These are phyloP conservation scores for Nigrospora osmanthi DNA, from an alignment of 2,329 filamentous ascomycete species.

Conservation along the genomic window DNA sequence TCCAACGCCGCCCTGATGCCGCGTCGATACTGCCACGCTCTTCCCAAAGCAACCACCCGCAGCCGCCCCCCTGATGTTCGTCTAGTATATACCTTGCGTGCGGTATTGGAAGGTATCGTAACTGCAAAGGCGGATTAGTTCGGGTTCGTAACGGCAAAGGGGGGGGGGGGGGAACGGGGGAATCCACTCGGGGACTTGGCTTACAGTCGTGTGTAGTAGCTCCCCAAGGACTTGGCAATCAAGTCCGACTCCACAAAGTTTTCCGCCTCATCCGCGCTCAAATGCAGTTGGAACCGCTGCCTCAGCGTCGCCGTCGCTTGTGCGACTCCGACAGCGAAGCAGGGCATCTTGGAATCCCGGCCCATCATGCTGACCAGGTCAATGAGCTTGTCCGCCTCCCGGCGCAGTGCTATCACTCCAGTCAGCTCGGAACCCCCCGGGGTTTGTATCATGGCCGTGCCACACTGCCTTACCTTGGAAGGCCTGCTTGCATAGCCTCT, in stretches of 20 bases:
- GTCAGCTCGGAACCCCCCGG: neutral
- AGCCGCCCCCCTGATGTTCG: neutral
- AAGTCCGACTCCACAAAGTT: conserved; percentile 74
- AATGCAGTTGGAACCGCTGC: conserved; percentile 72
- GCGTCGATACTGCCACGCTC: neutral
- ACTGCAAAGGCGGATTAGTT: conserved; percentile 29
- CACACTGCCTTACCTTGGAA: conserved; percentile 58
- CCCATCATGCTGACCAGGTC: conserved; percentile 83
- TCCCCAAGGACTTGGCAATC: conserved; percentile 73
- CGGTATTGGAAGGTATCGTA: conserved; percentile 85
- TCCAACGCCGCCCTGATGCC: conserved; percentile 1
- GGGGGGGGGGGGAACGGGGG: neutral
- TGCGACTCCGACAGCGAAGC: conserved; percentile 66
- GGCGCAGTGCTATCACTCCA: conserved; percentile 51
- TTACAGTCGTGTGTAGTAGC: conserved; percentile 80
- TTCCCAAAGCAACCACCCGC: neutral
- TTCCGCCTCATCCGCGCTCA: conserved; percentile 76
- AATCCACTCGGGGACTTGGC: conserved; percentile 26
- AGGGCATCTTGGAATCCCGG: conserved; percentile 75
- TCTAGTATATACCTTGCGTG: conserved; percentile 75
- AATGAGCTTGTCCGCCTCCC: conserved; percentile 73
- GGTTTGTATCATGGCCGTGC: neutral
- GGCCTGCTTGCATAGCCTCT: conserved; percentile 71
- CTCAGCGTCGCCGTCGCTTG: conserved; percentile 63
- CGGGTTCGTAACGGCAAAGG: neutral